Base-by-base conservation (phyloP, 2,329 filamentous ascomycete species). In the Talaromyces sp. region DNA sequence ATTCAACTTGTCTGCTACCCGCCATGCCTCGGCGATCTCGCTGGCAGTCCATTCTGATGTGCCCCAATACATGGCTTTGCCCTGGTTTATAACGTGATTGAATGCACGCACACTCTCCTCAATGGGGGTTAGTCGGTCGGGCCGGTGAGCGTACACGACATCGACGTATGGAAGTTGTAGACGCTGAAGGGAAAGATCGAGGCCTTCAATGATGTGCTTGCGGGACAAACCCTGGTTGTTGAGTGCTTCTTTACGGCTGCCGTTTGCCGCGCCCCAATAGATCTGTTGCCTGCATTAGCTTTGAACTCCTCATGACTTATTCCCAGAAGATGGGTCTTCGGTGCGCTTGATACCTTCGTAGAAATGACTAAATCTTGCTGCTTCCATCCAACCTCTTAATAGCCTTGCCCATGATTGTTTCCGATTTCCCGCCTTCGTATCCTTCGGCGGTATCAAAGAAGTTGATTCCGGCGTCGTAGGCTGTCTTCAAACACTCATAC, bases 21-120 rank as follows among this genome's bases (percentile, higher is more conserved):
- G 80, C 82, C 85, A 86, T 3, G 88, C 88, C 66, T 86, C 82
- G 4, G 85, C 83, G 71, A 90, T 89, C 78, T 90, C 87, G 66
- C 85, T 83, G 49, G 88, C 86, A 66, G 81, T 83, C 87, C 88
- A 90, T 74, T 90, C 86, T 0, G 86, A 89, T 0, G 87, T 90
- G 49, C 87, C 88, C 87, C 87, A 90, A 80, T 90, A 90, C 68
- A 91, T 85, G 2, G 87, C 86, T 78, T 90, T 87, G 69, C 89
- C 89, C 0, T 81, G 82, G 74, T 87, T 81, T 74, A 91, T 90
- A 61, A 91, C 78, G 75, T 90, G 82, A 80, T 90, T 90, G 80
- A 91, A 90, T 62, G 85, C 87, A 60, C 88, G 85, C 41, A 91
- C 88, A 1, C 84, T 87, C 79, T 91, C 89, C 74, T 90, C 87